Evolutionary conservation across 805 yeast genomes (phyloP).

Genomic region (Saccharomycopsis amapae): DNA sequence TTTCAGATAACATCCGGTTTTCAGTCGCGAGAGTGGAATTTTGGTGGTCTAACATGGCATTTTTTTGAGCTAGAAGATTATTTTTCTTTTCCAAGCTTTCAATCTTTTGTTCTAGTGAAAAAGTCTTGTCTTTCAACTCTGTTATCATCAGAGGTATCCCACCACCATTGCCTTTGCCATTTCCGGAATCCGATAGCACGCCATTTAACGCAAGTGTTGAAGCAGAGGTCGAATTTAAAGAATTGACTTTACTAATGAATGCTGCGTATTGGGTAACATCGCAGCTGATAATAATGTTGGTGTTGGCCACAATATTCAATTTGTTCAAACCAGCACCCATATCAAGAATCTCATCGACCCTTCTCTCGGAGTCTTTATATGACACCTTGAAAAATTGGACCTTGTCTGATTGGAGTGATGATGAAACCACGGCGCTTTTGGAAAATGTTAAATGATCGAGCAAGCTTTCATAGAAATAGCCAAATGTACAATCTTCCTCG

Average conservation of each 20-base stretch:
- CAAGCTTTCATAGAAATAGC: neutral
- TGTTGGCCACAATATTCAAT: conserved; percentile 3
- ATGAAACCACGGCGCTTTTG: neutral
- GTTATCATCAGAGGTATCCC: no score
- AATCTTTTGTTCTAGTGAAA: neutral
- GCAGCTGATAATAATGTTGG: neutral
- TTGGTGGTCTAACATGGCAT: neutral
- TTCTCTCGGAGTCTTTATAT: neutral
- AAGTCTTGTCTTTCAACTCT: neutral
- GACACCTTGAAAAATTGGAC: no score
- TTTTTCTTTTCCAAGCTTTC: neutral
- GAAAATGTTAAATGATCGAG: conserved; percentile 3
- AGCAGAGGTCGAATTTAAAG: neutral
- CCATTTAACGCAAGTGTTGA: no score
- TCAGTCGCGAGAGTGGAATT: neutral
- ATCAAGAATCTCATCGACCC: neutral
- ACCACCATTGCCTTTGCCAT: neutral
- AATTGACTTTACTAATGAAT: conserved; percentile 1
- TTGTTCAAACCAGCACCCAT: neutral
- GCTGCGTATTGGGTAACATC: neutral
- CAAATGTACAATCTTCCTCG: conserved; percentile 16
- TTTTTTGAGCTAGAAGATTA: no score
- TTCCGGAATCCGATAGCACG: neutral
- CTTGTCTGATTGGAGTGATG: no score
- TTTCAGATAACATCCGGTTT: no score